Evolutionary conservation across 225 moss, liverwort and hornwort species (phyloP).

Genomic region (Lunularia cruciata): DNA sequence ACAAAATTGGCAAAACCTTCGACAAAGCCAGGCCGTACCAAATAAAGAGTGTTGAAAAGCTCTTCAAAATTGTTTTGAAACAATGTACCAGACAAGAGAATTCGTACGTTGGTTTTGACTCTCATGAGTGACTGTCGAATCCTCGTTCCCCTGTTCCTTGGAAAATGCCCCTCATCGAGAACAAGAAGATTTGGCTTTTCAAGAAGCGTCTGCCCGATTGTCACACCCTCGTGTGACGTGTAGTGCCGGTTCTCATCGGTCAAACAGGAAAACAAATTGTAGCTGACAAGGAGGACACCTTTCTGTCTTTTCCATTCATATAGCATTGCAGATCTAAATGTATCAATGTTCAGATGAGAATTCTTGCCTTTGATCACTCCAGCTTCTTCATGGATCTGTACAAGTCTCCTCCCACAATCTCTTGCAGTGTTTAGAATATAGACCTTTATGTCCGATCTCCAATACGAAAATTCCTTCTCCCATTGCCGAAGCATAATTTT

Average conservation of each 20-base stretch:
- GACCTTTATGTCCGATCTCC: constrained; percentile 79
- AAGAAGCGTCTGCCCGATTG: constrained; percentile 14
- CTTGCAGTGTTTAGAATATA: constrained; percentile 66
- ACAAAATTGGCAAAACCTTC: constrained; percentile 55
- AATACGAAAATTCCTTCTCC: constrained; percentile 81
- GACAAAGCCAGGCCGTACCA: constrained; percentile 79
- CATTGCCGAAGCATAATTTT: constrained; percentile 94
- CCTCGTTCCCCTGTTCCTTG: constrained; percentile 68
- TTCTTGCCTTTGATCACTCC: constrained; percentile 42
- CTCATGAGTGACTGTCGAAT: constrained; percentile 67
- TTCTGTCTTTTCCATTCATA: constrained; percentile 32
- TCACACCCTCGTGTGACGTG: constrained; percentile 3
- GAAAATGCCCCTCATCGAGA: constrained; percentile 77
- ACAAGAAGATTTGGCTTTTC: constrained; percentile 32
- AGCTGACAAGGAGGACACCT: constrained; percentile 45
- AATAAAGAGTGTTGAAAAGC: constrained; percentile 80
- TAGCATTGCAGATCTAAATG: constrained; percentile 23
- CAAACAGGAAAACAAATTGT: constrained; percentile 40
- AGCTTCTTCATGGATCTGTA: constrained; percentile 52
- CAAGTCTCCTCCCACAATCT: constrained; percentile 48
- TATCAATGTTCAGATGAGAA: constrained; percentile 27
- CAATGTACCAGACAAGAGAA: constrained; percentile 89
- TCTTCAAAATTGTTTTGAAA: constrained; percentile 99
- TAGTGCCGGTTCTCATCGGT: constrained; percentile 22
- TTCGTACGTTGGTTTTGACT: constrained; percentile 71